Conservation (phyloP, 2,329 filamentous ascomycete genomes). For the Aureobasidium lini region DNA sequence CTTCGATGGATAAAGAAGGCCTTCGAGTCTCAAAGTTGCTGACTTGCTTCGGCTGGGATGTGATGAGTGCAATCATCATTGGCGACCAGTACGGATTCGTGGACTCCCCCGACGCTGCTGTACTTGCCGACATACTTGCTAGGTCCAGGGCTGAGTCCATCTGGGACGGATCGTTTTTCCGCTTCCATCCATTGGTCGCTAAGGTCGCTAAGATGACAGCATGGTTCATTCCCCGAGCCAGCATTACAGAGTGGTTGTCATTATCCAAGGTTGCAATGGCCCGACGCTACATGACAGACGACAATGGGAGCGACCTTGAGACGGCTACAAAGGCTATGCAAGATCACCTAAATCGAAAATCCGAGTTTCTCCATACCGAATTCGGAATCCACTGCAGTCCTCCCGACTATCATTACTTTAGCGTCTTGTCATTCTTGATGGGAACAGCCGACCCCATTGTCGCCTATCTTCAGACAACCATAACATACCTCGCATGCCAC, state of each 20-base stretch:
- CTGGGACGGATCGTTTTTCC: conserved; percentile 19
- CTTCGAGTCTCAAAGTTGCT: conserved; percentile 17
- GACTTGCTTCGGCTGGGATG: conserved; percentile 20
- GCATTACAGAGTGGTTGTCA: background rate
- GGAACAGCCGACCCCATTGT: background rate
- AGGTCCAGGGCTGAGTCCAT: conserved; percentile 19
- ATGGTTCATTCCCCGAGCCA: background rate
- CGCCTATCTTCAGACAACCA: background rate
- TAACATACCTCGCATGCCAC: background rate
- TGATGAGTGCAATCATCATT: conserved; percentile 19
- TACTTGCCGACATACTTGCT: background rate
- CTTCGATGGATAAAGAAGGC: background rate
- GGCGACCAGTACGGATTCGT: conserved; percentile 19
- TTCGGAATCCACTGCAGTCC: background rate
- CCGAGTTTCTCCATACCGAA: background rate
- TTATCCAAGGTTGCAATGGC: background rate
- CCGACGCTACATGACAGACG: background rate
- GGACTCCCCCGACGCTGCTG: background rate
- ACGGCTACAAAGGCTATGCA: background rate
- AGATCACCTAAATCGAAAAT: background rate
- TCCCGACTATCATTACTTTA: background rate
- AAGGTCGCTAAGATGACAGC: conserved; percentile 14
- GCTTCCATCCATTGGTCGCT: conserved; percentile 19
- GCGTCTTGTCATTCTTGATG: background rate
- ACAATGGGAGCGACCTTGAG: background rate